Conservation (phyloP, 208 protist species). For the Lotmaria passim region DNA sequence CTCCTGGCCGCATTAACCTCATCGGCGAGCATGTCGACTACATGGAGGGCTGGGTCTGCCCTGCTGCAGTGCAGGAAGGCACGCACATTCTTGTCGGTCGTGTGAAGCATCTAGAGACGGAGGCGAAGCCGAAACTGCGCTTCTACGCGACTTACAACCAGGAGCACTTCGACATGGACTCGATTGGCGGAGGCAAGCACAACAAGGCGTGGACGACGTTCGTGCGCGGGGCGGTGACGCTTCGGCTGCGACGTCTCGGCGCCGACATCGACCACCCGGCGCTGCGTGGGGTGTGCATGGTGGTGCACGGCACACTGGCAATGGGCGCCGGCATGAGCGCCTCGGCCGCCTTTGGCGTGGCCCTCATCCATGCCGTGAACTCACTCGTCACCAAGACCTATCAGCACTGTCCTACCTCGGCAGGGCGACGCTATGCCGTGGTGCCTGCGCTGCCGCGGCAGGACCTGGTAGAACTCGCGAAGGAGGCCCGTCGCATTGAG, state of each 20-base stretch:
- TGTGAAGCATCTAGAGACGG: conserved; percentile 47
- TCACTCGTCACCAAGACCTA: conserved; percentile 43
- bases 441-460: conserved; percentile 39
- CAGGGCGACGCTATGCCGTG: conserved; percentile 42
- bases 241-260: conserved; percentile 62
- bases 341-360: conserved; percentile 84
- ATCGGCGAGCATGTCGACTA: conserved; percentile 94
- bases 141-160: conserved; percentile 64
- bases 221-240: conserved; percentile 59
- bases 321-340: conserved; percentile 88
- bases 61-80: conserved; percentile 60
- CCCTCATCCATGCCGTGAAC: conserved; percentile 62
- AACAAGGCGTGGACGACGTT: conserved; percentile 77
- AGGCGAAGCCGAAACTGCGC: conserved; percentile 50
- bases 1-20: conserved; percentile 89
- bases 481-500: conserved; percentile 81
- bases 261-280: conserved; percentile 36
- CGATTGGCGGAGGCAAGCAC: conserved; percentile 27
- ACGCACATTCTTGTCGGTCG: conserved; percentile 78
- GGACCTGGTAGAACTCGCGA: conserved; percentile 58
- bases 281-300: conserved; percentile 68
- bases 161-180: conserved; percentile 61
- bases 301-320: conserved; percentile 74
- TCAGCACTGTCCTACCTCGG: conserved; percentile 14
- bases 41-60: conserved; percentile 83